A percentile compares a stretch with the other conserved stretches of the same genome.
These are phyloP conservation scores for Exsudoporus frostii DNA, from an alignment of 768 basidiomycete species.

Conservation along the genomic window DNA sequence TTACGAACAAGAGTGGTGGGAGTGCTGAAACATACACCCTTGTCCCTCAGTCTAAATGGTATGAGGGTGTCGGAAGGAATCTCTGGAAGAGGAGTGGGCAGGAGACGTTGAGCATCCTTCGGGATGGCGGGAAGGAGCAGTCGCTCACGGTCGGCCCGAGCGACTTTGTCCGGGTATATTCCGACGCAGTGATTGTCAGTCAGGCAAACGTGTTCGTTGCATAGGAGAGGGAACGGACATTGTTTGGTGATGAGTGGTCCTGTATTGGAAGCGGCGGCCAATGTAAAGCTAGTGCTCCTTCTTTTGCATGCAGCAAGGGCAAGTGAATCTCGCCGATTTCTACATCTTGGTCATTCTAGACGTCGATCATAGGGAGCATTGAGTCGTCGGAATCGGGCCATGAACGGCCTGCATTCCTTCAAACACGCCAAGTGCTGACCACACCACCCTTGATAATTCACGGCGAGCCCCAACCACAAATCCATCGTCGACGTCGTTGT, in stretches of 20 bases:
- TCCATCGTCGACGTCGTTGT: too few species aligned
- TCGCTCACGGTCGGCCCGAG: slow-evolving; percentile 8
- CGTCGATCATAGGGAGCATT: too few species aligned
- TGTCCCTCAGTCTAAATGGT: neutral
- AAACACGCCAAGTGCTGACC: too few species aligned
- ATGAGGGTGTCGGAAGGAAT: slow-evolving; percentile 1
- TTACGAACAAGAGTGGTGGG: slow-evolving; percentile 12
- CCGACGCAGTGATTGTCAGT: slow-evolving; percentile 10
- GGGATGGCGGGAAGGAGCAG: slow-evolving; percentile 12
- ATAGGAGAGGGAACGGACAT: neutral
- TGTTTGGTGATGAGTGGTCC: neutral
- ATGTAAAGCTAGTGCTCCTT: neutral
- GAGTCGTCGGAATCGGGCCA: too few species aligned
- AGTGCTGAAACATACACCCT: neutral
- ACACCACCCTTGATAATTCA: too few species aligned
- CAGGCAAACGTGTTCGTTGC: slow-evolving; percentile 3
- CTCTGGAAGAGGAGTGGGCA: slow-evolving; percentile 5
- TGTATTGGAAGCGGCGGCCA: neutral
- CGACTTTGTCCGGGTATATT: slow-evolving; percentile 13
- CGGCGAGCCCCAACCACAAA: too few species aligned
- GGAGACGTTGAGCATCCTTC: slow-evolving; percentile 6
- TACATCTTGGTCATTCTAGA: too few species aligned
- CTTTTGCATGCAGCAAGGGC: too few species aligned
- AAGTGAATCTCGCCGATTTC: too few species aligned
- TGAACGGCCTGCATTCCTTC: too few species aligned